Evolutionary conservation across 768 basidiomycete species (phyloP), one percentile per base, ranked within the genome.

Genomic region (Boletus fagicola): DNA sequence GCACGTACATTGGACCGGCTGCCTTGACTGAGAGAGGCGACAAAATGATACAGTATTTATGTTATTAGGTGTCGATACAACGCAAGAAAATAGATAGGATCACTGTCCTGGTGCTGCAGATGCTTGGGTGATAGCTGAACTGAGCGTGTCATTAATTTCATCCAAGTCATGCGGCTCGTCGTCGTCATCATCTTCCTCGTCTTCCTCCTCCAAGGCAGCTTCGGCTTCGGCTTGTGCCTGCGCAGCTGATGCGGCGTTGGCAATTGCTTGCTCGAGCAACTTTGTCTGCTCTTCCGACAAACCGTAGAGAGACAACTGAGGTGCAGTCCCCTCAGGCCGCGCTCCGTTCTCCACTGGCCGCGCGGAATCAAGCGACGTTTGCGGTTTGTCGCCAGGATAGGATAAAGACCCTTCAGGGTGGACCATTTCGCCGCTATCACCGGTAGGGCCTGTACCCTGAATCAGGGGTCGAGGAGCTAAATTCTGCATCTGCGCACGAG

Each of bases 181-280:
- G n/a, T 75, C 75, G n/a, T 75, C 75, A 9, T 76, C 76, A 8
- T 79, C 75, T 1, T 76, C 78, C 11, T 86, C 84, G 38, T 82
- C 84, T 58, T 87, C 83, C 64, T 88, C 88, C 66, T 89, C 88
- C 52, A 87, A 66, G 0, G 86, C 86, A 4, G 88, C 87, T 61
- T 90, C 87, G 0, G 88, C 89, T 61, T 90, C 88, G 0, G 88
- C 88, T 63, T 88, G 87, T 20, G 87, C 85, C 62, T 88, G 87
- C 1, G 88, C 88, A 33, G 86, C 86, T 36, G 81, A 81, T 11
- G 89, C 85, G 1, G 88, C 88, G 63, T 79, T 87, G 28, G 86
- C 84, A 49, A 91, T 89, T 0, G 88, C 88, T 59, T 84, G 80
- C 66, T 90, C 87, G 16, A 91, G 74, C 60, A 87, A 69, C 57